Conservation (phyloP, 257 asterid species). For the Plantago major region DNA sequence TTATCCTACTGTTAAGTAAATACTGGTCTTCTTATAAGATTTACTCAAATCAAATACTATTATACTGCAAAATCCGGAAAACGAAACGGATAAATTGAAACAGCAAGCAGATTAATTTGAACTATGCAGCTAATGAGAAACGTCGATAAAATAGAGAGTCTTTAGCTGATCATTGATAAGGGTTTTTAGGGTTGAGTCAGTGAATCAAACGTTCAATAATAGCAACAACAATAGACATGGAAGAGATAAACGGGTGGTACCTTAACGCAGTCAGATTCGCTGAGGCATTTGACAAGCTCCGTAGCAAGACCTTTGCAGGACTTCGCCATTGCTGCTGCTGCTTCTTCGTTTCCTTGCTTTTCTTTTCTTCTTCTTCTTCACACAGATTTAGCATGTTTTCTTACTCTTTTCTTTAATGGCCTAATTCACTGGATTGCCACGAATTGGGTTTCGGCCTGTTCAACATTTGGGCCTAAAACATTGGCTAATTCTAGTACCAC, state of each 20-base stretch:
- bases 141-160: neutral
- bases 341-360: neutral
- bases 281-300: constrained; percentile 87
- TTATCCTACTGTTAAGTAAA: too few relatives aligned
- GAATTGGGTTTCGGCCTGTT: too few relatives aligned
- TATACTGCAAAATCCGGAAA: too few relatives aligned
- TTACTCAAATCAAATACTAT: too few relatives aligned
- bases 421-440: neutral
- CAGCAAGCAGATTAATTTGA: neutral
- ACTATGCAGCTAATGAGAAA: neutral
- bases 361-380: neutral
- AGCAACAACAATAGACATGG: neutral
- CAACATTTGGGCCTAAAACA: too few relatives aligned
- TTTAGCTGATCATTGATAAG: neutral
- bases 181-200: constrained; percentile 5
- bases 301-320: constrained; percentile 90
- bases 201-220: neutral
- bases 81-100: too few relatives aligned
- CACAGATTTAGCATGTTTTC: neutral
- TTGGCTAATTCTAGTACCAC: too few relatives aligned
- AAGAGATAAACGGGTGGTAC: constrained; percentile 20
- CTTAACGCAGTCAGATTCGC: constrained; percentile 92
- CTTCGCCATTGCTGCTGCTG: constrained; percentile 49
- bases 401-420: neutral
- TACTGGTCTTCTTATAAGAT: too few relatives aligned